A percentile compares a stretch with the other conserved stretches of the same genome.
These are phyloP conservation scores for Camelina sativa DNA, from an alignment of 345 rosid genomes.

Conservation along the genomic window DNA sequence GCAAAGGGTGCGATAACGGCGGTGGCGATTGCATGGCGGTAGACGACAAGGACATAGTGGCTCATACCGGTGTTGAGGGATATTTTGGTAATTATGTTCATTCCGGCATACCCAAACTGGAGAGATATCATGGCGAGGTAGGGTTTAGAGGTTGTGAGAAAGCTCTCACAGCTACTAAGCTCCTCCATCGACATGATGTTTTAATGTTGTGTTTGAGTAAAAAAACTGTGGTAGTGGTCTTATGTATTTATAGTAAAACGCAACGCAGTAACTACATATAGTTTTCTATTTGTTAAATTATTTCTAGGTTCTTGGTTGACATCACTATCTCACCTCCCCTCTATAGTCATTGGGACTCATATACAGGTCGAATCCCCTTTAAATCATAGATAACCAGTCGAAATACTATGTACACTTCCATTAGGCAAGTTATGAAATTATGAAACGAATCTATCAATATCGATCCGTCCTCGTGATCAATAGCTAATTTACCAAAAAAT, in stretches of 20 bases:
- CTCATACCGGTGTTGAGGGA: constrained; percentile 63
- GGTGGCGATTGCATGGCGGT: constrained; percentile 69
- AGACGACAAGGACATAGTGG: constrained; percentile 69
- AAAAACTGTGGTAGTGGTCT: constrained; percentile 1
- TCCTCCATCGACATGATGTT: constrained; percentile 35
- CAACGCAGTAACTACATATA: background rate
- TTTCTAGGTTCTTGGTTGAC: constrained; percentile 20
- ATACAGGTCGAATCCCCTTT: background rate
- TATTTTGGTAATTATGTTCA: constrained; percentile 58
- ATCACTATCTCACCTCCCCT: constrained; percentile 14
- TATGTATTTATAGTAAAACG: constrained; percentile 40
- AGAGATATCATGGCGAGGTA: constrained; percentile 58
- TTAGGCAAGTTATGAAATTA: background rate
- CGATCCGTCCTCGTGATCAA: background rate
- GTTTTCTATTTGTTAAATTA: constrained; percentile 15
- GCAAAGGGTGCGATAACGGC: constrained; percentile 75
- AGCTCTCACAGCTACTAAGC: constrained; percentile 33
- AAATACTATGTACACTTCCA: background rate
- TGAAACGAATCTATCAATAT: background rate
- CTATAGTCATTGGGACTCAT: constrained; percentile 28
- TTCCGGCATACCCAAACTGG: constrained; percentile 65
- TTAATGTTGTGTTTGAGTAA: constrained; percentile 18
- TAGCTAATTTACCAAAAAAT: background rate
- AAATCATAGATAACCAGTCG: background rate
- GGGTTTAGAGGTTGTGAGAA: constrained; percentile 49